Conservation (phyloP, 2,329 filamentous ascomycete species). For the Calonectria montana region DNA sequence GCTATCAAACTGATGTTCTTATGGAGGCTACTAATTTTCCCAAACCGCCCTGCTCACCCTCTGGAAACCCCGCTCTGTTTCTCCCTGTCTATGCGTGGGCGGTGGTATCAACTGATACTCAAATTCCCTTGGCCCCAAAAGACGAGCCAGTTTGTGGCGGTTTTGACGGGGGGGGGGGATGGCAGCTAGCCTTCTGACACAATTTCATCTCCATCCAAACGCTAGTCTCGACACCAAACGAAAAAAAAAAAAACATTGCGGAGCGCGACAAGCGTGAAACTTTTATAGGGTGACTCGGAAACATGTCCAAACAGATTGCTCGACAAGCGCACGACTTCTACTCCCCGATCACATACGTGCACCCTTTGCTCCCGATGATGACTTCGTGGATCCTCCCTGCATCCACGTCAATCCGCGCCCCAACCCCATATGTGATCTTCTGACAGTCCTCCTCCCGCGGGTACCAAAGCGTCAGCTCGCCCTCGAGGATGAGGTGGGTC, state of each 20-base stretch:
- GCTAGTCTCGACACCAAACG: background rate
- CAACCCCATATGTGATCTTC: slow-evolving; percentile 70
- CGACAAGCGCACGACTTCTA: slow-evolving; percentile 38
- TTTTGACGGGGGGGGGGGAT: too few species aligned
- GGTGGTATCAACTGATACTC: background rate
- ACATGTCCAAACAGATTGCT: background rate
- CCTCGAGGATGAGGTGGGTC: slow-evolving; percentile 75
- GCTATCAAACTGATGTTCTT: too few species aligned
- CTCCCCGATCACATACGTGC: slow-evolving; percentile 75
- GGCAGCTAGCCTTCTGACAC: background rate
- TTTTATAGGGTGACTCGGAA: background rate
- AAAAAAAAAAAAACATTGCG: too few species aligned
- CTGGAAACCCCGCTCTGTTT: background rate
- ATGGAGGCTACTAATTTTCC: too few species aligned
- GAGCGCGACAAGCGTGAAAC: background rate
- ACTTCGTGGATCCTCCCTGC: slow-evolving; percentile 74
- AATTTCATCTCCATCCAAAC: background rate
- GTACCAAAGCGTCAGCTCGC: slow-evolving; percentile 74
- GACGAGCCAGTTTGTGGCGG: too few species aligned
- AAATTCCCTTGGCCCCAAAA: background rate
- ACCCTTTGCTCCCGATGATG: slow-evolving; percentile 74
- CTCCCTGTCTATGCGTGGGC: too few species aligned
- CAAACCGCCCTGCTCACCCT: too few species aligned
- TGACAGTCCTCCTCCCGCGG: slow-evolving; percentile 66
- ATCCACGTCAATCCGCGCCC: slow-evolving; percentile 74